phyloP scores from a whole-genome alignment of 2,329 filamentous ascomycete species.

The Epichloe baconii region DNA sequence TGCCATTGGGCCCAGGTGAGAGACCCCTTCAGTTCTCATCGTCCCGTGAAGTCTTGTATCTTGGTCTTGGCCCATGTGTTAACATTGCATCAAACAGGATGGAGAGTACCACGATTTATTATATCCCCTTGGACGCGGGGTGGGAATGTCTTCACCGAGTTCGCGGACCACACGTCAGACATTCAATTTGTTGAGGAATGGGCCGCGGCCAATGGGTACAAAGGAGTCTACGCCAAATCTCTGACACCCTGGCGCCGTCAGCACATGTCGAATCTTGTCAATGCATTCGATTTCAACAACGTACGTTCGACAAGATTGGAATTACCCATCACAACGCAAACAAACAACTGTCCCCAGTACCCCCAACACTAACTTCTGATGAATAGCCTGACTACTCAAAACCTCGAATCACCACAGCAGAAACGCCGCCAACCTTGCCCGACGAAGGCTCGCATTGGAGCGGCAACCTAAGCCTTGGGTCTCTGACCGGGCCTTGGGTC shows the following conservation, averaged over 20 bases:
- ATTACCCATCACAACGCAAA: background rate
- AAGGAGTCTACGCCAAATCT: constrained; percentile 16
- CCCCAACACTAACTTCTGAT: background rate
- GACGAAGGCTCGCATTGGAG: constrained; percentile 4
- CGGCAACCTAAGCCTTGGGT: constrained; percentile 9
- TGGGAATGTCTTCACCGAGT: constrained; percentile 38
- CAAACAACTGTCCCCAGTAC: background rate
- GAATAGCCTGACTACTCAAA: constrained; percentile 7
- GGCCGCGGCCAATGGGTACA: constrained; percentile 19
- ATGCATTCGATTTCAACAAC: constrained; percentile 28
- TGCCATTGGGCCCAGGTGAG: constrained; percentile 17
- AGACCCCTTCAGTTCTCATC: background rate
- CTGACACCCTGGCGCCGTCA: constrained; percentile 15
- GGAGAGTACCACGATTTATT: constrained; percentile 38
- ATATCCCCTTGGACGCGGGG: constrained; percentile 41
- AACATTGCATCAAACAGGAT: constrained; percentile 11
- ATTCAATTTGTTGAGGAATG: constrained; percentile 39
- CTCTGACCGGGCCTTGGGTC: constrained; percentile 9
- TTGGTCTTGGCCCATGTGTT: background rate
- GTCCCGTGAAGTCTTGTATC: too few relatives aligned
- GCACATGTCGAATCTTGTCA: constrained; percentile 18
- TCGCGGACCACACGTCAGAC: constrained; percentile 39
- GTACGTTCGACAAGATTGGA: background rate
- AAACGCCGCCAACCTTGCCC: constrained; percentile 3
- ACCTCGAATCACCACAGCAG: constrained; percentile 2